Conservation (phyloP, 371 early-diverging fungal genomes). For the Sporodiniella umbellata region DNA sequence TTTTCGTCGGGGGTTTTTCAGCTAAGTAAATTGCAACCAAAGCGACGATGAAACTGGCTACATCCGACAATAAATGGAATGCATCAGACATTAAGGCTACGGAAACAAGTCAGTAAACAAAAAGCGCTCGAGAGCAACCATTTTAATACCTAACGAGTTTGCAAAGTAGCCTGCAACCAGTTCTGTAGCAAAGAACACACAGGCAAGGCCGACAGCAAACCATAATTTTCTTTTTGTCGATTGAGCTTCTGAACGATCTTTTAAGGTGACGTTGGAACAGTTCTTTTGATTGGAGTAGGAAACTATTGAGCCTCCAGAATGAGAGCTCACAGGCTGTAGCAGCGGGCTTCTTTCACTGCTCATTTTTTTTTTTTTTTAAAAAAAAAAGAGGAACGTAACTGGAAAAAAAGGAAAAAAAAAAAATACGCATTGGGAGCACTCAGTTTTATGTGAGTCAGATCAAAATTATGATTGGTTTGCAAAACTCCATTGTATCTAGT, state of each 20-base stretch:
- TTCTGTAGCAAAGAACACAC: constrained; percentile 67
- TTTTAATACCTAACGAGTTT: constrained; percentile 56
- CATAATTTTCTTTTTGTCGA: constrained; percentile 44
- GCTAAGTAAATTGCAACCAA: constrained; percentile 69
- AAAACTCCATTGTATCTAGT: no score
- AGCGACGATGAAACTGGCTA: constrained; percentile 73
- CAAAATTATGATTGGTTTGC: no score
- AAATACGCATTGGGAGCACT: no score
- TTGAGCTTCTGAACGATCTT: constrained; percentile 15
- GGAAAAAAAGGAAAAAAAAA: no score
- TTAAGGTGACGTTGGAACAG: constrained; percentile 34
- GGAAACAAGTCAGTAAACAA: no score
- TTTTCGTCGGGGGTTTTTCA: constrained; percentile 64
- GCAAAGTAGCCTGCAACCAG: constrained; percentile 69
- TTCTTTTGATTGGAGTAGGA: constrained; percentile 23
- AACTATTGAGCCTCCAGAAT: constrained; percentile 19
- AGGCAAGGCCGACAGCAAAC: constrained; percentile 55
- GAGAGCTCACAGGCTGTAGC: constrained; percentile 2
- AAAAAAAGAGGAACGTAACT: no score
- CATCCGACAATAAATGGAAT: constrained; percentile 74
- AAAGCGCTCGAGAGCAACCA: no score
- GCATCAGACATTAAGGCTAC: constrained; percentile 73
- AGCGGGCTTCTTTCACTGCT: constrained; percentile 15
- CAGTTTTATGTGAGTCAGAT: no score
- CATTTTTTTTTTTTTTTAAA: not conserved